Conservation (phyloP, 2,329 filamentous ascomycete genomes). For the Talaromyces sp. region DNA sequence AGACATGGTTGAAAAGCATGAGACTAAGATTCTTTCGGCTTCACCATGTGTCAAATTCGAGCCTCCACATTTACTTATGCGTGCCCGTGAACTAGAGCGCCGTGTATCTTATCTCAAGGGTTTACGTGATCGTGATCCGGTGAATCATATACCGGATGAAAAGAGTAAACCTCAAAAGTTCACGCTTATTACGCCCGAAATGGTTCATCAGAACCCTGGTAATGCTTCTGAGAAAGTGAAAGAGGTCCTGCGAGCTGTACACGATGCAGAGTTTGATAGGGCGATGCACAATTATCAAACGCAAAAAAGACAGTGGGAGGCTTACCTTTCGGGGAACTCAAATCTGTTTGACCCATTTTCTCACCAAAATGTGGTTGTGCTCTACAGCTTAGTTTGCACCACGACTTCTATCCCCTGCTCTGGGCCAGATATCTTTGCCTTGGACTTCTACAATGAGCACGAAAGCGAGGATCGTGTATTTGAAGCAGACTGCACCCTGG, state of each 20-base stretch:
- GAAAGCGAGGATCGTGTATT: constrained; percentile 64
- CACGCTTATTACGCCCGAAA: constrained; percentile 86
- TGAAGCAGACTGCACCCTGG: constrained; percentile 81
- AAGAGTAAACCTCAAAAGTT: constrained; percentile 67
- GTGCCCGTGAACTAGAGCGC: constrained; percentile 83
- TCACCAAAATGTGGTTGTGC: constrained; percentile 91
- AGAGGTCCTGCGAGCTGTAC: constrained; percentile 89
- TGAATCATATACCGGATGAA: constrained; percentile 49
- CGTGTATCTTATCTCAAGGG: constrained; percentile 75
- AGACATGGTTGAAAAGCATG: constrained; percentile 87
- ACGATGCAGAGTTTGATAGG: constrained; percentile 95
- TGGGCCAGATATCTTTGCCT: constrained; percentile 81
- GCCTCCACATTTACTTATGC: constrained; percentile 88
- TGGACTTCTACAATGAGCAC: constrained; percentile 92
- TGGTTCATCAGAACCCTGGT: constrained; percentile 80
- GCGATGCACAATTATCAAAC: constrained; percentile 89
- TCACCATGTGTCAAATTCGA: constrained; percentile 96
- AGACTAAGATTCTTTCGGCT: constrained; percentile 87
- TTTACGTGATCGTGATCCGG: constrained; percentile 71
- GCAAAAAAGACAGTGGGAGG: constrained; percentile 93
- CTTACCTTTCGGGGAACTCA: constrained; percentile 80
- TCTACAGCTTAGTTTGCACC: constrained; percentile 92
- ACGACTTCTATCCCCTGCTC: constrained; percentile 88
- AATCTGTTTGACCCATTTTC: constrained; percentile 91
- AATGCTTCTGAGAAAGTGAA: constrained; percentile 80